Evolutionary conservation across 2,329 filamentous ascomycete species (phyloP).

Genomic region (Ophiostoma montium): DNA sequence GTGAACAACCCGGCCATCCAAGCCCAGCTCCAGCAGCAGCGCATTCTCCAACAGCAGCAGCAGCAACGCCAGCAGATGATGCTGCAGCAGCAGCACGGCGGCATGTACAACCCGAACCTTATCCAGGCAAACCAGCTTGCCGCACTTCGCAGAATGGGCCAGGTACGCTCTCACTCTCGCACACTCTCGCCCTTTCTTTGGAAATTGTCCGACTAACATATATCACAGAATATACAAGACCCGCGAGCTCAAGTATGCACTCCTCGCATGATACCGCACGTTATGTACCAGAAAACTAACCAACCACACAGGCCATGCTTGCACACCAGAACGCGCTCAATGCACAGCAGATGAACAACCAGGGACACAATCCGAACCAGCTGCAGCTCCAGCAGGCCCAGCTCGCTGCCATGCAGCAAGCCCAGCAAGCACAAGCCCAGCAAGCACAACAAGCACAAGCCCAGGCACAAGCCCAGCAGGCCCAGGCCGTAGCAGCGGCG

Average conservation of each 20-base stretch:
- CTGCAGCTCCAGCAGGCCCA: constrained; percentile 16
- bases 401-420: constrained; percentile 23
- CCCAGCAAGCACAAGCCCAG: constrained; percentile 5
- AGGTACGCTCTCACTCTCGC: not conserved
- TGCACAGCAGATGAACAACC: constrained; percentile 26
- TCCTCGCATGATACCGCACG: constrained; percentile 6
- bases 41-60: constrained; percentile 40
- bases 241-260: constrained; percentile 15
- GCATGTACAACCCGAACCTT: constrained; percentile 38
- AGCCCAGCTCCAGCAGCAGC: constrained; percentile 36
- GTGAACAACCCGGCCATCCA: constrained; percentile 22
- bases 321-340: constrained; percentile 34
- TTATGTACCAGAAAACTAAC: too few species aligned
- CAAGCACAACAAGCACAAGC: constrained; percentile 28
- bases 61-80: constrained; percentile 36
- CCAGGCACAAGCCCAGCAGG: constrained; percentile 19
- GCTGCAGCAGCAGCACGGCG: constrained; percentile 32
- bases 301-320: constrained; percentile 23
- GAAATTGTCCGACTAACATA: too few species aligned
- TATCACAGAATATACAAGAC: constrained; percentile 1
- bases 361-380: constrained; percentile 19
- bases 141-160: constrained; percentile 24
- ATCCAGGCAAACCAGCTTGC: constrained; percentile 27
- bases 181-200: not conserved
- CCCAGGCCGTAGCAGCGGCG: not conserved